Evolutionary conservation across 2,329 filamentous ascomycete genomes (phyloP), one percentile per base, ranked within the genome.

Genomic region (Cadophora luteo-olivacea): DNA sequence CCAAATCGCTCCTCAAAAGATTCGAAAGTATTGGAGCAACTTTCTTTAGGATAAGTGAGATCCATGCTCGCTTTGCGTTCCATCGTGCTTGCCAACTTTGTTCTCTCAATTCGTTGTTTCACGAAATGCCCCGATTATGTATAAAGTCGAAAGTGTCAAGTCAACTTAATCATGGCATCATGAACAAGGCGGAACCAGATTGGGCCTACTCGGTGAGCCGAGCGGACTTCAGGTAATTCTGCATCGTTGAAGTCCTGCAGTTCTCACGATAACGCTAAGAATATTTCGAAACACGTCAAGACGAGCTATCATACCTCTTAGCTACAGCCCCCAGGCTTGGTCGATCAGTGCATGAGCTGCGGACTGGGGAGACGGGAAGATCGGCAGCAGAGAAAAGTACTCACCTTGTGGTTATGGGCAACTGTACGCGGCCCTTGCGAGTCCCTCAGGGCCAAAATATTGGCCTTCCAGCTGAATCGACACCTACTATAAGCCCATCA

Each of bases 131-230:
- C 5, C 14, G 51, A 32, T 24, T 32, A 29, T 54, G 6, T 32
- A 54, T 32, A 19, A 19, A 16, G 41, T 45, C 12, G 8, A 5
- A 45, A 19, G 4, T 19, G 16, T 14, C 41, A 11, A 45, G 41
- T 11, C 12, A 45, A 38, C 1, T 45, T 5, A 19, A 14, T 19
- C 24, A 25, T 29, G 22, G 4, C 24, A 54, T 29, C 11, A 2
- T 19, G 14, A 29, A 54, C 11, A 16, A 16, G 24, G 51, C 49
- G 11, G 9, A 16, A 54, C 5, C 7, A 16, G 16, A 16, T 19
- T 54, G 51, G n/a, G 4, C 24, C n/a, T 54, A 54, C 51, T 54
- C 51, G 51, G 51, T 54, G 51, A 54, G 51, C 11, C 29, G 51
- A 24, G 5, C 24, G 16, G 16, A 45, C 12, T 45, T 19, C 41